Percentiles rank a stretch among this genome's conserved stretches.
These are phyloP conservation scores for Silene noctiflora DNA, from an alignment of 179 eudicot genomes.

Conservation along the genomic window DNA sequence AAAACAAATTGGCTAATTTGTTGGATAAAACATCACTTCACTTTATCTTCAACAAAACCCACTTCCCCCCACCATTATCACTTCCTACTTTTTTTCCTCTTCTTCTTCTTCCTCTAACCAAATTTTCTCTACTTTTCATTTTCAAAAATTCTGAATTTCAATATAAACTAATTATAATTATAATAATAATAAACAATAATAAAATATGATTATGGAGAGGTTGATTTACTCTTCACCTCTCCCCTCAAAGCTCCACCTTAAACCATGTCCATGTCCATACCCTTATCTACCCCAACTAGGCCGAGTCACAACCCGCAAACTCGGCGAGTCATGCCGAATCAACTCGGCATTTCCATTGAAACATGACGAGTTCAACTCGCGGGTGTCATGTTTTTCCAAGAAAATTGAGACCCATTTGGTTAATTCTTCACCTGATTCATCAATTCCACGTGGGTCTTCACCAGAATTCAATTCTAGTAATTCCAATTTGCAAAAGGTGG, in stretches of 20 bases:
- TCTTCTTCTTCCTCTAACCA: neutral
- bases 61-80: neutral
- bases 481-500: conserved; percentile 24
- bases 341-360: conserved; percentile 21
- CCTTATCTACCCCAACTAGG: conserved; percentile 41
- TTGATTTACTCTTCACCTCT: conserved; percentile 48
- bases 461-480: conserved; percentile 21
- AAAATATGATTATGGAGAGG: conserved; percentile 50
- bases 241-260: conserved; percentile 39
- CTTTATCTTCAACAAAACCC: conserved; percentile 21
- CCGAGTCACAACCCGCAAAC: conserved; percentile 32
- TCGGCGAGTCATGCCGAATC: conserved; percentile 34
- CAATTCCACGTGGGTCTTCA: conserved; percentile 29
- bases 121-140: neutral
- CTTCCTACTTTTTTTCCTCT: neutral
- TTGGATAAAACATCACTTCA: conserved; percentile 3
- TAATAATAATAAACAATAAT: neutral
- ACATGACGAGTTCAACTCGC: conserved; percentile 16
- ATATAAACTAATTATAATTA: neutral
- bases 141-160: neutral
- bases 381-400: conserved; percentile 20
- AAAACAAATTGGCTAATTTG: neutral
- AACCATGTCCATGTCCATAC: conserved; percentile 24
- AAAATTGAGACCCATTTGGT: neutral
- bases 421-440: conserved; percentile 14